These are phyloP conservation scores for Parasarocladium wereldwijsianum DNA, from an alignment of 2,329 filamentous ascomycete genomes.

Conservation along the genomic window DNA sequence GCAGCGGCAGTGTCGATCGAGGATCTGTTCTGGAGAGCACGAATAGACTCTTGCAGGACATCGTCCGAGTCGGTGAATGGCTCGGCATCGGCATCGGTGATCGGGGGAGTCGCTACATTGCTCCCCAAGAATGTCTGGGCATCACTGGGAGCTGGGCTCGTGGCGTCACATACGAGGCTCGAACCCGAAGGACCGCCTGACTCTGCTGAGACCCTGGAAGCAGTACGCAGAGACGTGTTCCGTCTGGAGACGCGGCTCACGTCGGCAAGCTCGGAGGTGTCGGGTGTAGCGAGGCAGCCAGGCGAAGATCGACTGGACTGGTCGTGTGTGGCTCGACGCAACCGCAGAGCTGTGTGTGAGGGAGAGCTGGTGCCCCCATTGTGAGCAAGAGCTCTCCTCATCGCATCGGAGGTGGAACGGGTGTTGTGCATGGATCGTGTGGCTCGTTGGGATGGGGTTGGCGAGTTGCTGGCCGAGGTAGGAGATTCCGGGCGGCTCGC, in stretches of 20 bases:
- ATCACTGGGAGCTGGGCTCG: constrained; percentile 39
- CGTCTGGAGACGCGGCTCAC: no score
- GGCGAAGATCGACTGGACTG: constrained; percentile 11
- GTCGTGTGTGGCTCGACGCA: constrained; percentile 6
- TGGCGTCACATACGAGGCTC: constrained; percentile 27
- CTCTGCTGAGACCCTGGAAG: no score
- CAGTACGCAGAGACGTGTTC: no score
- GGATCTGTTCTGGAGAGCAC: constrained; percentile 25
- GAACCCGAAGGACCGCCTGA: constrained; percentile 22
- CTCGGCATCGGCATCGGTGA: constrained; percentile 45
- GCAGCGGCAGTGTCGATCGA: constrained; percentile 55
- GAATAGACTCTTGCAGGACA: constrained; percentile 29
- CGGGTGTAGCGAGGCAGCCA: constrained; percentile 39
- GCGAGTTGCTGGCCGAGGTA: constrained; percentile 6
- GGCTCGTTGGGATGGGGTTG: constrained; percentile 11
- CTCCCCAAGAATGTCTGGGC: constrained; percentile 45
- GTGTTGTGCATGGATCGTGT: constrained; percentile 14
- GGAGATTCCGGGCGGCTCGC: constrained; percentile 2
- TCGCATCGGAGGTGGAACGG: constrained; percentile 18
- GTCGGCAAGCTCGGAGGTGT: constrained; percentile 31
- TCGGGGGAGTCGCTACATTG: constrained; percentile 58
- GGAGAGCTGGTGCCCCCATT: constrained; percentile 6
- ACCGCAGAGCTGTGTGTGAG: background rate
- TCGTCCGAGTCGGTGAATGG: constrained; percentile 21
- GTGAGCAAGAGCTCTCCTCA: constrained; percentile 18